phyloP scores from a whole-genome alignment of 2,329 filamentous ascomycete species.

The Hymenoscyphus linearis region DNA sequence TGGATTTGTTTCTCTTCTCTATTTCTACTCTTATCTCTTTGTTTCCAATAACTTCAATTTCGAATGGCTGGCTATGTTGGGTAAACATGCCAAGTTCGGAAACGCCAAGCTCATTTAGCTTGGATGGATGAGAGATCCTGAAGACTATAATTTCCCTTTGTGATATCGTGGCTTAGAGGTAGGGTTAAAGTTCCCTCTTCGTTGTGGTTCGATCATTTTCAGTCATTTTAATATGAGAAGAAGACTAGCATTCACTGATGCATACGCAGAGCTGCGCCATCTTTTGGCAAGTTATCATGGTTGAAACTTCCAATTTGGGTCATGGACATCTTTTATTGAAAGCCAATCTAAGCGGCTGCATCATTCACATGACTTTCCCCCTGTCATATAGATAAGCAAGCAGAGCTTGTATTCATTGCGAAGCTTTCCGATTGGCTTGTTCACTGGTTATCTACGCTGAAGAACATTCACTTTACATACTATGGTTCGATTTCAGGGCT shows the following conservation, averaged over 20 bases:
- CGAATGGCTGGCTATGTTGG: not conserved
- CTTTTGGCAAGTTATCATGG: not conserved
- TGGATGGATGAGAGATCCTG: not conserved
- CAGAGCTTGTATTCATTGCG: not conserved
- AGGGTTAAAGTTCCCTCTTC: too few relatives aligned
- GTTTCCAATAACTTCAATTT: too few relatives aligned
- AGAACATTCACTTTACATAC: not conserved
- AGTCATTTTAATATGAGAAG: too few relatives aligned
- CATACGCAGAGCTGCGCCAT: too few relatives aligned
- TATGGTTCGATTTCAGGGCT: not conserved
- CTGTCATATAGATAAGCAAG: not conserved
- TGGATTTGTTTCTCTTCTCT: too few relatives aligned
- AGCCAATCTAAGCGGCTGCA: not conserved
- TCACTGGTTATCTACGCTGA: not conserved
- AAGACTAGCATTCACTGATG: too few relatives aligned
- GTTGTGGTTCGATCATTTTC: too few relatives aligned
- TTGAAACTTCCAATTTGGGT: too few relatives aligned
- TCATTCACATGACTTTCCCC: not conserved
- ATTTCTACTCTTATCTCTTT: too few relatives aligned
- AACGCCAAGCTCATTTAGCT: not conserved
- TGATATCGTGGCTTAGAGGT: too few relatives aligned
- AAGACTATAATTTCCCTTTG: too few relatives aligned
- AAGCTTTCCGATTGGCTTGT: not conserved
- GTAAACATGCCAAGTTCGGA: not conserved
- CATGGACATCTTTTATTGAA: not conserved